A percentile compares a stretch with the other conserved stretches of the same genome.
Evolutionary conservation across 176 grass and related monocot genomes (phyloP).

Genomic region (Carex myosuroides): DNA sequence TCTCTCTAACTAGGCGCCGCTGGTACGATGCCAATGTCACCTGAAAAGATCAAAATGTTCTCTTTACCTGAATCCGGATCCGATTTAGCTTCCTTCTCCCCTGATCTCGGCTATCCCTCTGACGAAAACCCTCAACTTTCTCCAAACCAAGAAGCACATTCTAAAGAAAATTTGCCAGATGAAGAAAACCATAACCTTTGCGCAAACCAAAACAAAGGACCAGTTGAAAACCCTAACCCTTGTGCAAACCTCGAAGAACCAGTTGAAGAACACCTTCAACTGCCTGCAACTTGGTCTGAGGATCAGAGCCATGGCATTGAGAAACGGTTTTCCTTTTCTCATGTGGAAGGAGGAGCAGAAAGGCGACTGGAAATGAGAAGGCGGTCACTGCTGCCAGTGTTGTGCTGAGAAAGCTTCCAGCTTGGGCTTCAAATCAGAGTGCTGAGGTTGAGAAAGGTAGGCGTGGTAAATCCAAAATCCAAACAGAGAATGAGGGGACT

Average conservation of each 20-base stretch:
- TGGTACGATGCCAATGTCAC: background rate
- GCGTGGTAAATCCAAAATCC: background rate
- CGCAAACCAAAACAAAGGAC: background rate
- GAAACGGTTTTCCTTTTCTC: background rate
- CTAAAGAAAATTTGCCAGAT: background rate
- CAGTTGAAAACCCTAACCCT: background rate
- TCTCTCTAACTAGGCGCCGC: background rate
- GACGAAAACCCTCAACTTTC: background rate
- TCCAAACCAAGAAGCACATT: background rate
- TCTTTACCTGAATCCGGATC: slow-evolving; percentile 1
- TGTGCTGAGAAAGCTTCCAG: background rate
- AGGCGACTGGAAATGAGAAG: background rate
- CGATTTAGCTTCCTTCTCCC: background rate
- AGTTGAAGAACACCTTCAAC: background rate
- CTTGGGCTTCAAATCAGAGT: background rate
- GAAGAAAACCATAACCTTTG: background rate
- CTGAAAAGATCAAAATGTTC: background rate
- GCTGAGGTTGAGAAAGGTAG: background rate
- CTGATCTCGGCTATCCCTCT: background rate
- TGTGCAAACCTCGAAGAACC: background rate
- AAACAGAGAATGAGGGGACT: background rate
- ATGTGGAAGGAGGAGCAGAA: background rate
- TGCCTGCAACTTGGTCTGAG: background rate
- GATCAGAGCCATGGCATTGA: background rate
- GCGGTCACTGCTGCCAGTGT: no score